Evolutionary conservation across 2,329 filamentous ascomycete genomes (phyloP), one percentile per base, ranked within the genome.

Genomic region (Beauveria bassiana): DNA sequence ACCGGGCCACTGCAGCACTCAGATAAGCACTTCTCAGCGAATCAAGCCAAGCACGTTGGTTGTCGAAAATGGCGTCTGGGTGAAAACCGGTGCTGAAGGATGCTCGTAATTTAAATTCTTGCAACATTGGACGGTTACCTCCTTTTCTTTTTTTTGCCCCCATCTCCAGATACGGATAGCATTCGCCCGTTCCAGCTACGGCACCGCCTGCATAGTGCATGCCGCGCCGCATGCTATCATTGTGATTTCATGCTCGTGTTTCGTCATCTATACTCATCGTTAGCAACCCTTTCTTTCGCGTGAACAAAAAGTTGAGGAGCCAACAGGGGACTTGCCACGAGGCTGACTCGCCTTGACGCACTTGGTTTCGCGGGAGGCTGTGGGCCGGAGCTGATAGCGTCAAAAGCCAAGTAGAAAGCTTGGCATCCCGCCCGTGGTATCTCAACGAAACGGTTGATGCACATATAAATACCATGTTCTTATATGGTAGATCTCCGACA

Each of bases 31-130:
- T n/a, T 40, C 14, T 45, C 22, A 38, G 42, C 59, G 59, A 61
- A 61, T 61, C 59, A 61, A 50, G 26, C 6, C 45, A 20, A 12
- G 16, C 59, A 61, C 59, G 59, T 61, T 61, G 51, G 18, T 14
- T 2, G 20, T 18, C 12, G 10, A 20, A 34, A 26, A 31, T 28
- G 45, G 20, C 45, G 12, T 47, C 40, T n/a, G 18, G 42, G 10
- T 5, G 12, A 20, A 43, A 20, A 43, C n/a, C 9, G 9, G 8
- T 43, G 42, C n/a, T n/a, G 40, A n/a, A 43, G 12, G 31, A 12
- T 34, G 42, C n/a, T 43, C 42, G n/a, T 43, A 8, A 43, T 43
- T 20, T 20, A 1, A 43, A 8, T 7, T 20, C n/a, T 43, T 43
- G 16, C 42, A 43, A 43, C 42, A 20, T 43, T 18, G 8, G 42